Conservation (phyloP, 164 flowering plant genomes). For the Liriodendron chinense region DNA sequence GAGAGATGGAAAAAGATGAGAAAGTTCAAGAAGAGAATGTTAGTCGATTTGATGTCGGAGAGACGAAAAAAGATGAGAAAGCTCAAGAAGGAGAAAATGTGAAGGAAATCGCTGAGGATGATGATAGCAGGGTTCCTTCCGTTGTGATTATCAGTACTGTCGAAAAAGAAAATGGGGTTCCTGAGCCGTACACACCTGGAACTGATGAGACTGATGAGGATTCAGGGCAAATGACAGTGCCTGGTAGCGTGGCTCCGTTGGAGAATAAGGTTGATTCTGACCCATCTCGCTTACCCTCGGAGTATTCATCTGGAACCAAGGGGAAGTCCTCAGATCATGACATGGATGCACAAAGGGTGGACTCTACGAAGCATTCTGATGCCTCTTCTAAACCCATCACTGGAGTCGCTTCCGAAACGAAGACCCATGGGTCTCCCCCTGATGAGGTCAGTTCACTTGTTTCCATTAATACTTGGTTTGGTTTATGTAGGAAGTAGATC, state of each 20-base stretch:
- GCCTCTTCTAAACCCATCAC: background rate
- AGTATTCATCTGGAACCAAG: slow-evolving; percentile 4
- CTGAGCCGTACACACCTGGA: background rate
- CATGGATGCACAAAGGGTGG: background rate
- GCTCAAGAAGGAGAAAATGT: background rate
- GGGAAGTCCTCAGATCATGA: slow-evolving; percentile 5
- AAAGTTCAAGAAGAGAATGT: background rate
- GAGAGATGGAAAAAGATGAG: slow-evolving; percentile 3
- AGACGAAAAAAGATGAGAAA: background rate
- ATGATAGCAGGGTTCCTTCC: background rate
- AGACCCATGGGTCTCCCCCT: slow-evolving; percentile 8
- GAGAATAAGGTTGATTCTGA: background rate
- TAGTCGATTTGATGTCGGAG: background rate
- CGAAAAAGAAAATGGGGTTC: background rate
- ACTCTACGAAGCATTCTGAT: slow-evolving; percentile 14
- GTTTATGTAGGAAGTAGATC: too few relatives aligned
- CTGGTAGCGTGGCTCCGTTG: background rate
- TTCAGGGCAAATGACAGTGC: background rate
- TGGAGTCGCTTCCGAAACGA: slow-evolving; percentile 10
- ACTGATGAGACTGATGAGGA: background rate
- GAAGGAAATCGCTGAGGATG: background rate
- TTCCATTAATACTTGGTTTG: background rate
- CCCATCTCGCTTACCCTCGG: background rate
- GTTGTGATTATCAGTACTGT: background rate
- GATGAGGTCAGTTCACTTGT: slow-evolving; percentile 28